A percentile compares a stretch with the other conserved stretches of the same genome.
Conservation (phyloP, 2,329 filamentous ascomycete genomes). For the Sporothrix globosa region DNA sequence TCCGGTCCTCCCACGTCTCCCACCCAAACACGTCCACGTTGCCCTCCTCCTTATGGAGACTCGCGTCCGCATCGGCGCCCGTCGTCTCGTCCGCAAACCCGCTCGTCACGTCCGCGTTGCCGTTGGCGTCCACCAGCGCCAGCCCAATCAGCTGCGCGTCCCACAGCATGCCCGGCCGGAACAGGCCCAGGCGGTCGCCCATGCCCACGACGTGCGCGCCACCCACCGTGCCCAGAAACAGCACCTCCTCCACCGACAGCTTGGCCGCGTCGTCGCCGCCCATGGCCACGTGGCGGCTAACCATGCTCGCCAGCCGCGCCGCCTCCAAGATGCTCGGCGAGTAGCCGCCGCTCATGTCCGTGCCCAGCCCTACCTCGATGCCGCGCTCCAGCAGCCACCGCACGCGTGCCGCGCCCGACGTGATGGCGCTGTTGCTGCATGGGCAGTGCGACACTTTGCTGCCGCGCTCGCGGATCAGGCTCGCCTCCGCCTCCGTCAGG, state of each 20-base stretch:
- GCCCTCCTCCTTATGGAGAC: constrained; percentile 49
- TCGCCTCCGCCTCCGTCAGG: constrained; percentile 67
- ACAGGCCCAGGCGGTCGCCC: constrained; percentile 71
- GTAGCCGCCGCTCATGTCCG: constrained; percentile 89
- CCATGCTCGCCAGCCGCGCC: constrained; percentile 78
- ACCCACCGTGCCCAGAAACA: constrained; percentile 86
- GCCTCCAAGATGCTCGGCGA: constrained; percentile 79
- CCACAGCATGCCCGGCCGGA: constrained; percentile 85
- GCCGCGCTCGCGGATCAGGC: constrained; percentile 62
- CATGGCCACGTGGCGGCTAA: constrained; percentile 73
- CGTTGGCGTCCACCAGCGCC: constrained; percentile 52
- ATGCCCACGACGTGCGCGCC: constrained; percentile 82
- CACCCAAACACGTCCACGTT: constrained; percentile 88
- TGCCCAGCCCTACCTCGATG: constrained; percentile 81
- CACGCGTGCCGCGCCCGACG: constrained; percentile 76
- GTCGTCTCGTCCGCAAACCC: constrained; percentile 21
- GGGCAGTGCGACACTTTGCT: constrained; percentile 84
- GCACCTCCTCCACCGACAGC: constrained; percentile 79
- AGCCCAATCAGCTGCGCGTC: constrained; percentile 84
- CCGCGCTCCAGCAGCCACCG: constrained; percentile 73
- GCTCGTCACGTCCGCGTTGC: constrained; percentile 40
- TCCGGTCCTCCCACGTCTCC: constrained; percentile 82
- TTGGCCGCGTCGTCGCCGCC: constrained; percentile 58
- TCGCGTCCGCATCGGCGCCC: constrained; percentile 5
- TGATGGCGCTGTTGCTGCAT: constrained; percentile 80